These are phyloP conservation scores for Huntiella abstrusa DNA, from an alignment of 2,329 filamentous ascomycete genomes.

Conservation along the genomic window DNA sequence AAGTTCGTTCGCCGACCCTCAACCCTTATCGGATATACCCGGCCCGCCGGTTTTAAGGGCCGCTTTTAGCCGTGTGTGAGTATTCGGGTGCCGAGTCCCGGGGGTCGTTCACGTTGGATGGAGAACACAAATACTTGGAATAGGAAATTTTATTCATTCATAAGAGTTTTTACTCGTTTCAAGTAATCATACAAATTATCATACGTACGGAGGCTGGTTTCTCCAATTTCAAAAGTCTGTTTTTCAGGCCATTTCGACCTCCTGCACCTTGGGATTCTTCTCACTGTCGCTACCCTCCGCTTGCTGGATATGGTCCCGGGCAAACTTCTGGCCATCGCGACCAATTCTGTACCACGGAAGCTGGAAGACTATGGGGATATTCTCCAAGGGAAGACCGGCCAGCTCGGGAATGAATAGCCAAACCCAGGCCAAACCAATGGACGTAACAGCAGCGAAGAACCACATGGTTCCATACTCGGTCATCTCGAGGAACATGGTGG, in stretches of 20 bases:
- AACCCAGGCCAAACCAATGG: conserved; percentile 50
- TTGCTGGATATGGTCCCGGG: conserved; percentile 20
- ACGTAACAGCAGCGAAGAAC: conserved; percentile 52
- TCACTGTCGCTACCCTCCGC: conserved; percentile 1
- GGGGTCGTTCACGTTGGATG: neutral
- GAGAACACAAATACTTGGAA: neutral
- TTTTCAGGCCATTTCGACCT: conserved; percentile 4
- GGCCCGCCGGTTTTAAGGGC: too few relatives aligned
- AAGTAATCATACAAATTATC: neutral
- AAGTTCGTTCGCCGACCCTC: too few relatives aligned
- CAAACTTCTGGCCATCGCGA: conserved; percentile 31
- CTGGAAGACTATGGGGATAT: conserved; percentile 53
- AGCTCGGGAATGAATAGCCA: conserved; percentile 59
- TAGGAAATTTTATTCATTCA: neutral
- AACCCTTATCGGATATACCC: too few relatives aligned
- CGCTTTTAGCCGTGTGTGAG: too few relatives aligned
- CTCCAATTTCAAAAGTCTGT: neutral
- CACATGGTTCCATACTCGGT: conserved; percentile 52
- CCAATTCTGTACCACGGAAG: conserved; percentile 62
- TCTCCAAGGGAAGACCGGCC: conserved; percentile 43
- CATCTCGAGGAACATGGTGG: conserved; percentile 52
- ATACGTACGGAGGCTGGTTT: neutral
- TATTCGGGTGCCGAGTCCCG: too few relatives aligned
- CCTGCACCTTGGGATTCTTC: neutral
- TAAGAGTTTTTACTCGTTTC: neutral